Evolutionary conservation across 139 green algal genomes (phyloP).

Genomic region (Chlorella sp.): DNA sequence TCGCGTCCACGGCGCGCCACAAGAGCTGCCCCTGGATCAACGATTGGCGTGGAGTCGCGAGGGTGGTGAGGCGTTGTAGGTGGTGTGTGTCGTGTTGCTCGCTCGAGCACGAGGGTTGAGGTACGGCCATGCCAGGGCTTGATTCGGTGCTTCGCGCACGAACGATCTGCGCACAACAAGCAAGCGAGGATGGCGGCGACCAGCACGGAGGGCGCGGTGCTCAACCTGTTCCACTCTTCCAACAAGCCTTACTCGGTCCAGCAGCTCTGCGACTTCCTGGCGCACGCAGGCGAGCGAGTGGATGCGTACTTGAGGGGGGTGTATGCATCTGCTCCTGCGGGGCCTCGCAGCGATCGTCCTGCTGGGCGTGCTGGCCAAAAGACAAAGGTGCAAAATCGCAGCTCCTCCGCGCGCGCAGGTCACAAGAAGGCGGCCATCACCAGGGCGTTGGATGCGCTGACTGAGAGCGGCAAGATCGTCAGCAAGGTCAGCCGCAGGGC

Average conservation of each 20-base stretch:
- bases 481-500: slow-evolving; percentile 4
- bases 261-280: not conserved
- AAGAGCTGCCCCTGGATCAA: no score
- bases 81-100: no score
- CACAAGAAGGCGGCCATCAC: slow-evolving; percentile 1
- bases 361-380: not conserved
- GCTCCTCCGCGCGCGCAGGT: not conserved
- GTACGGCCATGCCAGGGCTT: no score
- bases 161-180: no score
- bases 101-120: no score
- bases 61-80: no score
- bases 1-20: no score
- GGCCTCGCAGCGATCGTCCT: no score
- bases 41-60: no score
- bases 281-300: not conserved
- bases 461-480: not conserved
- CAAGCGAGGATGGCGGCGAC: not conserved
- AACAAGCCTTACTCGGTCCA: slow-evolving; percentile 5
- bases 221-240: not conserved
- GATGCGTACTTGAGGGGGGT: no score
- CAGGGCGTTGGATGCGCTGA: not conserved
- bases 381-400: not conserved
- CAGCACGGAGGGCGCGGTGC: not conserved
- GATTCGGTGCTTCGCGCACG: no score
- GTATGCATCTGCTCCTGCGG: no score